Evolutionary conservation across 768 basidiomycete species (phyloP).

Genomic region (Imleria badia): DNA sequence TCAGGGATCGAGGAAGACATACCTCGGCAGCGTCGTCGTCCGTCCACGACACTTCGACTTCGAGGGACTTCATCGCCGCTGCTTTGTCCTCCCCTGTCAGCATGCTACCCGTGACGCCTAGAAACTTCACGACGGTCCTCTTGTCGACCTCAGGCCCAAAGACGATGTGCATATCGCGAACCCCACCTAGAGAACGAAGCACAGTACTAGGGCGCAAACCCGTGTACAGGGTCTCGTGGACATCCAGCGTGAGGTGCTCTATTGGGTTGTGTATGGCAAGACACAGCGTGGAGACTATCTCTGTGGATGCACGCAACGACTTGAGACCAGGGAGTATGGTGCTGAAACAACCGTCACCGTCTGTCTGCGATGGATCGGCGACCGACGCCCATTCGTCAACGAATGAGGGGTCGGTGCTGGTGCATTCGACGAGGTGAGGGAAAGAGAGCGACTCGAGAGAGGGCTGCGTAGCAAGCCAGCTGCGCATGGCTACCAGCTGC

Average conservation of each 20-base stretch:
- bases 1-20: background rate
- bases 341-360: background rate
- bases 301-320: constrained; percentile 28
- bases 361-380: background rate
- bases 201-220: constrained; percentile 29
- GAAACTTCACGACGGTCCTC: constrained; percentile 33
- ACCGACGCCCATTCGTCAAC: constrained; percentile 10
- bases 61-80: constrained; percentile 20
- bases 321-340: constrained; percentile 25
- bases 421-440: constrained; percentile 24
- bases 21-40: constrained; percentile 31
- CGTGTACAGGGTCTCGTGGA: constrained; percentile 29
- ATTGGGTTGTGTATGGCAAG: constrained; percentile 18
- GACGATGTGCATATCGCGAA: constrained; percentile 29
- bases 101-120: constrained; percentile 24
- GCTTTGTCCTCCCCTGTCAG: constrained; percentile 14
- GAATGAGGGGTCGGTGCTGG: background rate
- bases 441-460: constrained; percentile 30
- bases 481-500: constrained; percentile 18
- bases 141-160: constrained; percentile 34
- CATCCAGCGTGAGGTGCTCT: constrained; percentile 21
- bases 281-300: constrained; percentile 20
- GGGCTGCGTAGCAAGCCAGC: constrained; percentile 25
- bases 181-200: constrained; percentile 27
- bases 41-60: constrained; percentile 30